Base-by-base conservation (phyloP, 768 basidiomycete species). In the Mycena capillaripes region DNA sequence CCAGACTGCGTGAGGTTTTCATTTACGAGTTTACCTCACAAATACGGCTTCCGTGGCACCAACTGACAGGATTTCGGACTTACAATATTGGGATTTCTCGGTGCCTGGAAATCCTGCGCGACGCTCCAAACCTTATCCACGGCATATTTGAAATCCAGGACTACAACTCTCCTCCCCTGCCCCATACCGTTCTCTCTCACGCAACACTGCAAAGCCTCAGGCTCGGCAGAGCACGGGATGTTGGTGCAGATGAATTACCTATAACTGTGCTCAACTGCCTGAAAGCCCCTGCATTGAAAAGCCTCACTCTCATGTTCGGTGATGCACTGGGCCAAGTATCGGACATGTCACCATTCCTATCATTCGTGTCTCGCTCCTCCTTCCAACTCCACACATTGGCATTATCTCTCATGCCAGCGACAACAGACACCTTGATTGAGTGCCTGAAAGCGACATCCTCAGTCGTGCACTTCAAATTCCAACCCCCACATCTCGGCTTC, bases 351-450 rank as follows among this genome's bases (percentile, higher is more conserved):
- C 29, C 57, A 21, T 61, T 69, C 50, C n/a, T 53, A 21, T 60
- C 67, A 14, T 69, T 50, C 19, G 27, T 34, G 17, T 52, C 59
- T 3, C 67, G 32, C 32, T 69, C 67, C 50, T 27, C 67, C 36
- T 29, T 42, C n/a, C 67, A 60, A 23, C 29, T 69, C 5, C 46
- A 69, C 21, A 42, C 48, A 0, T 25, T 69, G 32, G 25, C 27
- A 6, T 21, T 69, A 9, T 60, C 17, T 12, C 11, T 14, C 21
- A 16, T 60, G 1, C 58, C 67, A 4, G 25, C 2, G 6, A 38
- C 19, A 3, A 2, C 27, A 23, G 46, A 59, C 7, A 14, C 48
- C 34, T 16, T 69, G 25, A 42, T 69, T 9, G 17, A 29, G 0
- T 69, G 58, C 21, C 25, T 69, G 10, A 27, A 61, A 17, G 46